Conservation (phyloP, 2,329 filamentous ascomycete species). For the Clarireedia monteithiana region DNA sequence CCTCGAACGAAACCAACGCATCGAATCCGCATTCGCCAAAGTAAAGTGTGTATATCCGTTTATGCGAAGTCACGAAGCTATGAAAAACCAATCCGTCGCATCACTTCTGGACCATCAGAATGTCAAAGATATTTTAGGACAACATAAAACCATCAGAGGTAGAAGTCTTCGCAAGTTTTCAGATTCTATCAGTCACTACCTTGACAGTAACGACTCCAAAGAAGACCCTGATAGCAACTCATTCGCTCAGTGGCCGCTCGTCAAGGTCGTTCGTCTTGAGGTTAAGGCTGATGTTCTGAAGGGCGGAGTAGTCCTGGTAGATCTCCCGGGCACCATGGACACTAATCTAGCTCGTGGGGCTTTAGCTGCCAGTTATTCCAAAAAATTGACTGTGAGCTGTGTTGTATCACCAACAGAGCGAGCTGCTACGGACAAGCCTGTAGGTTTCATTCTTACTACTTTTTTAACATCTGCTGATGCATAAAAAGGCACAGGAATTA, state of each 20-base stretch:
- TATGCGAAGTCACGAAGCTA: constrained; percentile 25
- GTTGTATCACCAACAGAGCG: constrained; percentile 12
- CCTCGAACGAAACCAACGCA: constrained; percentile 17
- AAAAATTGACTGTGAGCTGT: constrained; percentile 14
- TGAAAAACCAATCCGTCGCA: constrained; percentile 25
- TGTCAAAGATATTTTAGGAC: constrained; percentile 13
- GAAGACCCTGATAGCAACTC: neutral
- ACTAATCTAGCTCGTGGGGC: constrained; percentile 15
- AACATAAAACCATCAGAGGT: neutral
- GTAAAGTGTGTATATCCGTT: constrained; percentile 37
- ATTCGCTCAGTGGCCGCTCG: constrained; percentile 19
- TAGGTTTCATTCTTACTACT: neutral
- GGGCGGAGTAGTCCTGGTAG: constrained; percentile 16
- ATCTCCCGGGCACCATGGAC: constrained; percentile 18
- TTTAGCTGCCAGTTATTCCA: constrained; percentile 12
- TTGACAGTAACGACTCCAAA: constrained; percentile 9
- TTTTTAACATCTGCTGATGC: no score
- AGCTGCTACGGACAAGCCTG: constrained; percentile 10
- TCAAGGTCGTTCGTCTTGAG: constrained; percentile 14
- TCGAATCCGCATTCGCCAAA: constrained; percentile 34
- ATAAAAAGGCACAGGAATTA: constrained; percentile 15
- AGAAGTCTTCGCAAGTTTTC: constrained; percentile 27
- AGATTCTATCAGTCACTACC: constrained; percentile 28
- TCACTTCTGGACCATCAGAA: constrained; percentile 9
- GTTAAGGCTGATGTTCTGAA: constrained; percentile 11